Conservation (phyloP, 106 monocot species). For the Vanilla planifolia region DNA sequence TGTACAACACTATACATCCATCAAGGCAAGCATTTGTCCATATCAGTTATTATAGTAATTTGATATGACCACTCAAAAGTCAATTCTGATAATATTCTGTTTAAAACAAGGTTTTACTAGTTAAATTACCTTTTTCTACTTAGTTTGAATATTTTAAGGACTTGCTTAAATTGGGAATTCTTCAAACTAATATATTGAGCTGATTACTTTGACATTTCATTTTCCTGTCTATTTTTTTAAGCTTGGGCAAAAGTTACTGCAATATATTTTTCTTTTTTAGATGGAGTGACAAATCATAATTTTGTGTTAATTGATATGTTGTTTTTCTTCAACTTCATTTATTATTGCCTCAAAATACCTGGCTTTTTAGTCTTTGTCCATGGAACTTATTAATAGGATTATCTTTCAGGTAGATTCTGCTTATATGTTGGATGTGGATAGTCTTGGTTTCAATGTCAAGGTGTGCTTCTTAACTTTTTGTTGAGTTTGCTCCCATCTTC, state of each 20-base stretch:
- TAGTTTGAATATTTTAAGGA: too few species aligned
- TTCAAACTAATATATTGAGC: too few species aligned
- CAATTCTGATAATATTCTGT: background rate
- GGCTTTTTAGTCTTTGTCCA: background rate
- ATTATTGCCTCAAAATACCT: background rate
- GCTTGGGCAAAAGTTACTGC: too few species aligned
- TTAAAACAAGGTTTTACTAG: background rate
- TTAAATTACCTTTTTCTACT: too few species aligned
- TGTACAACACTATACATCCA: slow-evolving; percentile 66
- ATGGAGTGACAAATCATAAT: background rate
- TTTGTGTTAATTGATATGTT: background rate
- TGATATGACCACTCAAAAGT: background rate
- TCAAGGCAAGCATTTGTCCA: slow-evolving; percentile 37
- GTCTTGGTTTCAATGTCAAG: slow-evolving; percentile 98
- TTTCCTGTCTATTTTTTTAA: too few species aligned
- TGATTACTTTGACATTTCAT: too few species aligned
- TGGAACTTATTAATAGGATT: slow-evolving; percentile 1
- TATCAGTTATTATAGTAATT: slow-evolving; percentile 1
- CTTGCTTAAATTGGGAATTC: too few species aligned
- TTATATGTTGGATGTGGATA: slow-evolving; percentile 84
- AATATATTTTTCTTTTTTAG: background rate
- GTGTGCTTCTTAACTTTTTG: slow-evolving; percentile 17
- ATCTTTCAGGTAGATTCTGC: slow-evolving; percentile 76
- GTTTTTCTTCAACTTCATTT: slow-evolving; percentile 1
- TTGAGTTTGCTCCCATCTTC: background rate